Base-by-base conservation (phyloP, 192 early-diverging fungal genomes). In the Coemansia sp. region DNA sequence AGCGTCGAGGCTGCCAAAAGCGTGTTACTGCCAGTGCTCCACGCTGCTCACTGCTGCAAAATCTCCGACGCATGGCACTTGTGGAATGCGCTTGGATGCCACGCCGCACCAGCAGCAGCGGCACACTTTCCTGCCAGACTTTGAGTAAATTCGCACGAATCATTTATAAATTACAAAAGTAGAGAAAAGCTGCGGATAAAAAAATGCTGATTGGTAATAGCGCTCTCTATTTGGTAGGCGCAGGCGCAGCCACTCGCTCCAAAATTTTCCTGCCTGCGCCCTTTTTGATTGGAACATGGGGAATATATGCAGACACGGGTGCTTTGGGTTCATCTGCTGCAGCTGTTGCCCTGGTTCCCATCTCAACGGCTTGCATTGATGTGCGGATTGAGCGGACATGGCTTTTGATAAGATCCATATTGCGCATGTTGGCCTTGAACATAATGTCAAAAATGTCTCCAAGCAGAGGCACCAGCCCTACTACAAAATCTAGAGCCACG, bases 381-480 rank as follows among this genome's bases (percentile, higher is more conserved):
- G 26, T 43, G 30, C 53, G n/a, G 51, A 28, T 44, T 23, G 57
- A 49, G 11, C 38, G 37, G 14, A 74, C 67, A 33, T 72, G 61
- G 15, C 65, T 42, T 19, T 70, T 57, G 21, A 74, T 57, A 0
- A 80, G 63, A 45, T 4, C 39, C 35, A 66, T 51, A 53, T 80
- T 80, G n/a, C 71, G 57, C 61, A 73, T 46, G 55, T 80, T 80
- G 9, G 78, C 78, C 26, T 74, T 73, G 64, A 73, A 74, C 23
- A 68, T 14, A 18, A 61, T 56, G 43, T 73, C 78, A 8, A 74
- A 47, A 7, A 80, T 46, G 57, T 80, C 78, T 39, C 78, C 78
- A n/a, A 80, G 49, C 8, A 80, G 15, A 8, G 78, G 78, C 10
- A 80, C 57, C 54, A 69, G 55, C 13, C 78, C 78, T 8, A 70